Base-by-base conservation (phyloP, 305 asterid genomes). In the Solanum chacoense region DNA sequence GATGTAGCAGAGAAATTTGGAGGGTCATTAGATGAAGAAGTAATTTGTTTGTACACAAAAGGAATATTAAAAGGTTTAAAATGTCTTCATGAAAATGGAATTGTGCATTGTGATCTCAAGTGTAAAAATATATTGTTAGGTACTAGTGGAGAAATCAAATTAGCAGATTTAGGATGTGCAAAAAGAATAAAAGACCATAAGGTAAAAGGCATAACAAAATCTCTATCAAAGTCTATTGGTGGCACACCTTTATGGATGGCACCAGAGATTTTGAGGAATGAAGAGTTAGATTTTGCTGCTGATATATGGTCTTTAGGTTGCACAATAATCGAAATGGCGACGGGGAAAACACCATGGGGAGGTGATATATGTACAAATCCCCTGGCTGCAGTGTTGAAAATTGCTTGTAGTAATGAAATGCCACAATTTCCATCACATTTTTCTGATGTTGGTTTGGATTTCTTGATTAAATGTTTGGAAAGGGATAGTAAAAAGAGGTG, bases 241-340 rank as follows among this genome's bases (percentile, higher is more conserved):
- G 97, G 97, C 29, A 94, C 94, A 2, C 97, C 96, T 36, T 88
- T 94, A 8, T 94, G 97, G 97, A 94, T 94, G 96, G 96, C 96
- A 63, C 97, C 97, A 0, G 97, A 94, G 79, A 93, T 90, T 1
- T 28, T 94, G 20, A 91, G 94, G 55, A 89, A 90, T 37, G 93
- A 92, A 50, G 84, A 87, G 67, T 3, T 91, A 16, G 92, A 84
- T 35, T 91, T 86, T 22, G 86, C 92, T 6, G 92, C 95, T 0
- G 95, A 94, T 89, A 93, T 94, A 1, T 94, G 97, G 97, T 94
- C 97, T 3, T 85, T 94, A 24, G 97, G 95, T 2, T 94, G 97
- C 59, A 92, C 96, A 6, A 89, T 94, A 9, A 92, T 94, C 20
- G 97, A 94, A 90, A 93, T 94, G 97, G 95, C 94, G 45, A 94